These are phyloP conservation scores for Saccharomyces uvarum DNA, from an alignment of 1,139 yeast species.

Conservation along the genomic window DNA sequence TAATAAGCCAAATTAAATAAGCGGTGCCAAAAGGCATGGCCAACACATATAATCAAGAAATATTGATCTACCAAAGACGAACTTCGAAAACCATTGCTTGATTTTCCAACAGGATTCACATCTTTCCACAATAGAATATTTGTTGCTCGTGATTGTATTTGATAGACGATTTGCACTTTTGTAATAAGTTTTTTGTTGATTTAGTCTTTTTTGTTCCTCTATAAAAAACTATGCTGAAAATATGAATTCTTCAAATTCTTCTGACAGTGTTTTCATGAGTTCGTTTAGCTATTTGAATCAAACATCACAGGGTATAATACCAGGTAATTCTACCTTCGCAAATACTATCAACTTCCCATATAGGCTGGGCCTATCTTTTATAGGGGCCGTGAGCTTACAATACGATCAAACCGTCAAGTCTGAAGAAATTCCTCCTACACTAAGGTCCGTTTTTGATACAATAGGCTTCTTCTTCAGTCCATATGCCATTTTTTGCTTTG, in stretches of 20 bases:
- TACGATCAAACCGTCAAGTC: conserved; percentile 9
- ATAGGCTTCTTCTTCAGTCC: conserved; percentile 19
- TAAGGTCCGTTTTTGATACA: conserved; percentile 9
- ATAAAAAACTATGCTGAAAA: neutral
- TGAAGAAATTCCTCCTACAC: conserved; percentile 3
- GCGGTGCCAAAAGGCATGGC: neutral
- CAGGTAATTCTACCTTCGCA: conserved; percentile 10
- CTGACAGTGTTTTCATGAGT: neutral
- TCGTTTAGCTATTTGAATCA: conserved; percentile 17
- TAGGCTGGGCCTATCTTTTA: conserved; percentile 14
- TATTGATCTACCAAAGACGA: neutral
- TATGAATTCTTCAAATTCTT: neutral
- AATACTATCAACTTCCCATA: conserved; percentile 18
- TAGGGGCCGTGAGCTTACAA: conserved; percentile 17
- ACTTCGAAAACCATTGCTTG: neutral
- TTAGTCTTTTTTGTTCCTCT: neutral
- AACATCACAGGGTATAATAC: conserved; percentile 10
- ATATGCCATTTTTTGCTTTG: conserved; percentile 19
- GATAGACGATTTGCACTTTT: neutral
- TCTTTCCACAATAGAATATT: neutral
- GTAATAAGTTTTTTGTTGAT: neutral
- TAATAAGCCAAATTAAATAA: neutral
- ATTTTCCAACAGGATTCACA: neutral
- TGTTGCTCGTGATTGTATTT: neutral
- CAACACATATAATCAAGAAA: neutral